These are phyloP conservation scores for Diaporthe humulicola DNA, from an alignment of 2,329 filamentous ascomycete genomes.

Conservation along the genomic window DNA sequence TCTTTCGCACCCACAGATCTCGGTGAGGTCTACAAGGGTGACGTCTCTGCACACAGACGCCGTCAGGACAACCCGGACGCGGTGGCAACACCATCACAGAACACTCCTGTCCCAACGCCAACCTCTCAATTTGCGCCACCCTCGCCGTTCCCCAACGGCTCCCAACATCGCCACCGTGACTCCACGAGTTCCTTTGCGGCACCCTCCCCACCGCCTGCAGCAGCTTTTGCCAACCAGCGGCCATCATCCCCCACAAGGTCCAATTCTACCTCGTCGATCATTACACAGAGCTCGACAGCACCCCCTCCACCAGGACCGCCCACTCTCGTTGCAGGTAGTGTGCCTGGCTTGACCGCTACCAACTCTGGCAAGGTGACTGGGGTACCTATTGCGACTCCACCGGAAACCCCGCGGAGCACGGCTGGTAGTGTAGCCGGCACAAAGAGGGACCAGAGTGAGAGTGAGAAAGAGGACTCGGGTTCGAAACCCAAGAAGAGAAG, in stretches of 20 bases:
- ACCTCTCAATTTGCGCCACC: conserved; percentile 73
- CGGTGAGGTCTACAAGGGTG: conserved; percentile 82
- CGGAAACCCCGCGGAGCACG: conserved; percentile 83
- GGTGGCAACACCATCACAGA: conserved; percentile 67
- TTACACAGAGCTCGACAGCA: conserved; percentile 70
- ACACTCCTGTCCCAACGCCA: conserved; percentile 79
- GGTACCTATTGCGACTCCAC: conserved; percentile 87
- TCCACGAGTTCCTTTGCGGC: conserved; percentile 70
- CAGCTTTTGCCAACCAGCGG: conserved; percentile 72
- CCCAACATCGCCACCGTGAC: conserved; percentile 68
- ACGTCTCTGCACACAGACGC: conserved; percentile 66
- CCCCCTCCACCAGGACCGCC: conserved; percentile 63
- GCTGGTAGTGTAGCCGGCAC: conserved; percentile 66
- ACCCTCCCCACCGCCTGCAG: conserved; percentile 69
- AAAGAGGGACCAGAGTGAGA: conserved; percentile 70
- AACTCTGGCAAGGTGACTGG: conserved; percentile 74
- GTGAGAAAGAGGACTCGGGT: conserved; percentile 63
- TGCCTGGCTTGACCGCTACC: conserved; percentile 82
- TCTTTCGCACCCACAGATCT: conserved; percentile 88
- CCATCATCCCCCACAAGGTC: conserved; percentile 85
- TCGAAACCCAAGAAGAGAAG: conserved; percentile 76
- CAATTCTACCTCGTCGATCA: conserved; percentile 86
- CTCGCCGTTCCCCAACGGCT: conserved; percentile 66
- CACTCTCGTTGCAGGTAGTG: conserved; percentile 80
- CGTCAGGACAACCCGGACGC: conserved; percentile 54